These are phyloP conservation scores for Calonectria pseudoreteaudii DNA, from an alignment of 2,329 filamentous ascomycete species.

Conservation along the genomic window DNA sequence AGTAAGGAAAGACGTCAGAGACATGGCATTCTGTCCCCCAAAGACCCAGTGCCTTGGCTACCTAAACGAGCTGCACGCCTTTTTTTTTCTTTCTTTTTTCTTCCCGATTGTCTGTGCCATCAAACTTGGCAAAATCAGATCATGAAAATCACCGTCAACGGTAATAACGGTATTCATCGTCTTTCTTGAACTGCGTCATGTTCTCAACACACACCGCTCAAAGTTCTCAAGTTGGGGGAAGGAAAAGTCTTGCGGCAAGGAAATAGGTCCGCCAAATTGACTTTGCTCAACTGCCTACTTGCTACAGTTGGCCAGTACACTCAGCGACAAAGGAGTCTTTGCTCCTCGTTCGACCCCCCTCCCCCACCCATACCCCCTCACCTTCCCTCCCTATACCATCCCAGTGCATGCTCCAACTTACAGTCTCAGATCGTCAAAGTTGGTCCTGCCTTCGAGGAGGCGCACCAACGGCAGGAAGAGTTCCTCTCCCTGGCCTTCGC, in stretches of 20 bases:
- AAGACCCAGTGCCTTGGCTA: neutral
- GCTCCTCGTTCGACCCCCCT: neutral
- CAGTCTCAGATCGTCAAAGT: slow-evolving; percentile 35
- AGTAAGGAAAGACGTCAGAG: neutral
- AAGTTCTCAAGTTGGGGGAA: neutral
- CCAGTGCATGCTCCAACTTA: neutral
- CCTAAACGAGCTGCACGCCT: neutral
- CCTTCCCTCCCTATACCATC: neutral
- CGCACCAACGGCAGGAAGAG: slow-evolving; percentile 50
- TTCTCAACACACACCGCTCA: neutral
- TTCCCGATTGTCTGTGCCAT: neutral
- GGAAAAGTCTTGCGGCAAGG: neutral
- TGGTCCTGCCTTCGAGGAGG: slow-evolving; percentile 41
- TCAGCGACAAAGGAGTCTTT: neutral
- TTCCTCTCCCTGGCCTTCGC: slow-evolving; percentile 26
- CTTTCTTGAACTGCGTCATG: neutral
- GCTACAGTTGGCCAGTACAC: neutral
- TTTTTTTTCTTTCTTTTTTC: neutral
- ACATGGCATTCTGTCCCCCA: neutral
- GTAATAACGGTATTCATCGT: neutral
- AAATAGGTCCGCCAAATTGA: neutral
- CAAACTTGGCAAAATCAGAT: neutral
- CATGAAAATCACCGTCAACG: neutral
- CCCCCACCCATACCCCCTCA: no score
- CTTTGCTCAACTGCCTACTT: neutral